Conservation (phyloP, 805 yeast genomes). For the Teunomyces pallodes region DNA sequence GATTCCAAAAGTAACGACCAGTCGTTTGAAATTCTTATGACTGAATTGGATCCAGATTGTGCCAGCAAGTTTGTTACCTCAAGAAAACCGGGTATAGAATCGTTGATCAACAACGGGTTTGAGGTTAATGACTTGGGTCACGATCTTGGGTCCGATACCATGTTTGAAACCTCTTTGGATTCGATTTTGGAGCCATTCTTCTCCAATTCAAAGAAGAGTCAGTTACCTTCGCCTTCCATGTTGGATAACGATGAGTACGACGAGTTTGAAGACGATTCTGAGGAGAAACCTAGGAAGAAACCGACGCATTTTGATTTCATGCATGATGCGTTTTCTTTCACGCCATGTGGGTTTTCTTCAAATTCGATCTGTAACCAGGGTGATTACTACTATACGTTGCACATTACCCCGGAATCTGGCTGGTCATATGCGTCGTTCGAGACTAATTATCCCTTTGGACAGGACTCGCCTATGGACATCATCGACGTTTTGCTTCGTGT, state of each 20-base stretch:
- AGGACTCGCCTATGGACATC: conserved; percentile 38
- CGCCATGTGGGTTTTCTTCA: conserved; percentile 94
- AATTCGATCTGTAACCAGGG: conserved; percentile 62
- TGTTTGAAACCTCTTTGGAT: conserved; percentile 62
- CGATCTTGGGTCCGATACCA: conserved; percentile 65
- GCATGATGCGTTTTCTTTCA: conserved; percentile 86
- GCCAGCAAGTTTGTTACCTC: conserved; percentile 60
- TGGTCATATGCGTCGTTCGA: conserved; percentile 98
- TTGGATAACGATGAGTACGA: conserved; percentile 26
- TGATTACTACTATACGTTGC: conserved; percentile 70
- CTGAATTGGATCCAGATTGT: conserved; percentile 60
- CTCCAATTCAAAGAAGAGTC: conserved; percentile 4
- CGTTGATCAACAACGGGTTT: conserved; percentile 38
- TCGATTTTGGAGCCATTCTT: conserved; percentile 39
- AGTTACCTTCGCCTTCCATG: conserved; percentile 36
- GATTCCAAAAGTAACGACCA: conserved; percentile 44
- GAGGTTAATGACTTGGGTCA: conserved; percentile 77
- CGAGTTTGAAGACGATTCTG: conserved; percentile 17
- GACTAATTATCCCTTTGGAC: conserved; percentile 66
- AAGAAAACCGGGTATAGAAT: conserved; percentile 44
- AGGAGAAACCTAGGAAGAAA: conserved; percentile 8
- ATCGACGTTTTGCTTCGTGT: conserved; percentile 58
- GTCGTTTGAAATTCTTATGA: conserved; percentile 89
- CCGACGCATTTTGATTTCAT: conserved; percentile 28
- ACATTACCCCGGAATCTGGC: conserved; percentile 89